Evolutionary conservation across 73 alveolate species (phyloP), one percentile per base, ranked within the genome.

Genomic region (Blepharisma japonicum): DNA sequence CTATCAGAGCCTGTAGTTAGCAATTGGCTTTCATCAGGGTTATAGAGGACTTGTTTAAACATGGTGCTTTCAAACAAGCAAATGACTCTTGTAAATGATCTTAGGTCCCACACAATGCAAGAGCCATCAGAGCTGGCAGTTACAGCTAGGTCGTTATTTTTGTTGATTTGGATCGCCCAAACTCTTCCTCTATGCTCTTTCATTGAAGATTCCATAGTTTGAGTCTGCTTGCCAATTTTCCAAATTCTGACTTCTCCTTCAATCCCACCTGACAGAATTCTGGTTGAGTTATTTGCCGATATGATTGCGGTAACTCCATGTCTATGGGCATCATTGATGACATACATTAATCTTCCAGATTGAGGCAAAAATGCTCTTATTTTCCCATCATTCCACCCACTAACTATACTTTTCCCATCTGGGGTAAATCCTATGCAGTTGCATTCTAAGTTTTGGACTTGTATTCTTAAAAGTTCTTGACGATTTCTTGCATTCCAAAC

Each of bases 51-150:
- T 85, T 93, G 94, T 88, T 96, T 96, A 93, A 96, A 96, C 94
- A 96, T 88, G 7, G 99, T 96, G 55, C 98, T 90, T 83, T 96
- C 99, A 81, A 96, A 96, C 39, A 96, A 84, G 83, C 99, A 96
- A 89, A 91, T 92, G 71, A 91, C 82, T 67, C 89, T 38, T 32
- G 97, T 83, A 89, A 86, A 92, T 78, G 89, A 81, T 76, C 87
- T 92, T 48, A 96, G 80, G 88, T 93, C 99, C 99, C 99, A 96
- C 68, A 95, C 91, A 72, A 95, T 96, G 87, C 98, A 94, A 32
- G 99, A 94, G 55, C 99, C 99, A 82, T 96, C 99, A 23, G 97
- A 93, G 20, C 98, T 89, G 48, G 99, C 99, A 51, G 97, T 82
- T 5, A 95, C 98, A 8, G 98, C 99, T 83, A 93, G 87, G 74